Base-by-base conservation (phyloP, 345 rosid species). In the Aquilaria sinensis region DNA sequence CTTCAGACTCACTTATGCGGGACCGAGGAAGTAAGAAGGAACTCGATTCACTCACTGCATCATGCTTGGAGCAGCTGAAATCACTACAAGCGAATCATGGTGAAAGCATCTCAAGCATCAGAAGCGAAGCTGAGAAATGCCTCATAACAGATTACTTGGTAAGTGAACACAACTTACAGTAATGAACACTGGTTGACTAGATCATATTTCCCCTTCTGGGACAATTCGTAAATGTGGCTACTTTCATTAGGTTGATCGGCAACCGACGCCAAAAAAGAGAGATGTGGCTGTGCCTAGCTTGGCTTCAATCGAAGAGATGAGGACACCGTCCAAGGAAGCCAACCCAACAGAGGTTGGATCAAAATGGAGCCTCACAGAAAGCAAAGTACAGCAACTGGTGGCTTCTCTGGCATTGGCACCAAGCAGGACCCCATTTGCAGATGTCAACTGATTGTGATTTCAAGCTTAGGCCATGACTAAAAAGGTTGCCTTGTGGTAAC, bases 71-170 rank as follows among this genome's bases (percentile, higher is more conserved):
- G 51, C 79, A 84, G 66, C 89, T 86, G 51, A 73, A 74, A 47
- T 74, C 70, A 8, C 31, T 76, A 55, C 86, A 82, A 71, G 88
- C 86, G 72, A 79, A 69, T 32, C 97, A 90, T 64, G 80, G 89
- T 11, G 71, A 82, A 64, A 68, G 63, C 62, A 69, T 88, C 47
- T 73, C 83, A 51, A 74, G 32, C 53, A 77, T 90, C 65, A 82
- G 88, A 77, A 79, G 51, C 74, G 77, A 74, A 70, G 83, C 97
- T 58, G 86, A 88, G 58, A 84, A 86, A 71, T 82, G 82, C 67
- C 81, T 90, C 63, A 75, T 85, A 31, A 75, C 81, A 73, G 88
- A 86, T 69, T 93, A 87, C 74, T 63, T 80, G 94, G 98, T 93
- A 79, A 50, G 78, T 51, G 63, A 37, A 3, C 5, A 37, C 43